A percentile compares a stretch with the other conserved stretches of the same genome.
Evolutionary conservation across 495 filamentous ascomycete genomes (phyloP).

Genomic region (Aspergillus carlsbadensis): DNA sequence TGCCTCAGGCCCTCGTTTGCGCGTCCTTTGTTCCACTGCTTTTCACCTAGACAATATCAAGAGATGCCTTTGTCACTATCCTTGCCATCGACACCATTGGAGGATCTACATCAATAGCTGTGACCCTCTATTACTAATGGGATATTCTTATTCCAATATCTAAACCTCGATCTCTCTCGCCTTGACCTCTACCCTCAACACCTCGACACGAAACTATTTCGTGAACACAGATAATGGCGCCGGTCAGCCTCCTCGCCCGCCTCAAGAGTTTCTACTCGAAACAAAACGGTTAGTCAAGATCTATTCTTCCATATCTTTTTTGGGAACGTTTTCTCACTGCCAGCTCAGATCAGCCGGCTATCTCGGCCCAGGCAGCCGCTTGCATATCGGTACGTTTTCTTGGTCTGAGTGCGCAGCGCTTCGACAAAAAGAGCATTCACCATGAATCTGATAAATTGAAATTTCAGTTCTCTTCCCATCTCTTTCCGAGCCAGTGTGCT

Average conservation of each 20-base stretch:
- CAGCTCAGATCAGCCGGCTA: constrained; percentile 43
- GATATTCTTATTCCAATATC: background rate
- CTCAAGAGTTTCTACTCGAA: constrained; percentile 40
- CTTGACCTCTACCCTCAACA: background rate
- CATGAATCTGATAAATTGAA: background rate
- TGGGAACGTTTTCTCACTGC: constrained; percentile 12
- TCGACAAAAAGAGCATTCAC: constrained; percentile 18
- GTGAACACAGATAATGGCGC: constrained; percentile 27
- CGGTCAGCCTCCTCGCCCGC: constrained; percentile 34
- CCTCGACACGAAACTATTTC: no score
- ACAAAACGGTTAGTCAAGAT: constrained; percentile 35
- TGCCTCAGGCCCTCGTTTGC: background rate
- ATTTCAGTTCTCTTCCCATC: no score
- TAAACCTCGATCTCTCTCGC: background rate
- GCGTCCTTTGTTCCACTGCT: background rate
- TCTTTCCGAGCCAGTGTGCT: no score
- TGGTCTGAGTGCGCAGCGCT: constrained; percentile 10
- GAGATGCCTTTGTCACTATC: background rate
- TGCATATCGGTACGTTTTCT: constrained; percentile 50
- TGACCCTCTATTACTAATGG: background rate
- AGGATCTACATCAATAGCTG: background rate
- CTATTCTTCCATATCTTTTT: no score
- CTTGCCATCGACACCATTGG: background rate
- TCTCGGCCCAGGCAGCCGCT: constrained; percentile 48
- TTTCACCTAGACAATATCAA: constrained; percentile 3